These are phyloP conservation scores for Boletus pseudopeckii DNA, from an alignment of 768 basidiomycete genomes.

Conservation along the genomic window DNA sequence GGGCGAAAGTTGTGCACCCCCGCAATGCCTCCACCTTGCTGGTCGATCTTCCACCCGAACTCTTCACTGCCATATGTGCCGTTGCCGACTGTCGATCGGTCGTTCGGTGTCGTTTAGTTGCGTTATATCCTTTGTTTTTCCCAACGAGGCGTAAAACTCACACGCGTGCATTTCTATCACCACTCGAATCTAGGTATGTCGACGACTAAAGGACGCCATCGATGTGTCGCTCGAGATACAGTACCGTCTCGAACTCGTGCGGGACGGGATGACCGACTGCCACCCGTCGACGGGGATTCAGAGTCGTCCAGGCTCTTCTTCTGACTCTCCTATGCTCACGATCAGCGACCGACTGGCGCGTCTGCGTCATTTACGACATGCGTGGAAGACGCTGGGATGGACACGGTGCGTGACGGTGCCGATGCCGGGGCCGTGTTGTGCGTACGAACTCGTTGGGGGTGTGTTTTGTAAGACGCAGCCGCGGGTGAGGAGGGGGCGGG, in stretches of 20 bases:
- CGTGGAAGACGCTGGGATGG: constrained; percentile 37
- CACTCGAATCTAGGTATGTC: constrained; percentile 22
- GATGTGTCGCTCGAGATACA: constrained; percentile 32
- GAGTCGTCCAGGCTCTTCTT: not conserved
- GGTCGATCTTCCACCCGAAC: constrained; percentile 14
- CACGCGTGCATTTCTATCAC: not conserved
- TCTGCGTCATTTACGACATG: constrained; percentile 32
- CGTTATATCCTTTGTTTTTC: not conserved
- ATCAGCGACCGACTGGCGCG: constrained; percentile 29
- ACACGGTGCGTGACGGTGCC: constrained; percentile 20
- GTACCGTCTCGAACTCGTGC: constrained; percentile 38
- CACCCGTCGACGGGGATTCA: too few species aligned
- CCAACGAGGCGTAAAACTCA: not conserved
- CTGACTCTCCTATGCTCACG: not conserved
- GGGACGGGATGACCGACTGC: constrained; percentile 35
- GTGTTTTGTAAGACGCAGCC: constrained; percentile 46
- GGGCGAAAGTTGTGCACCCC: too few species aligned
- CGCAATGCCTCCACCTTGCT: not conserved
- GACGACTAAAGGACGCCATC: constrained; percentile 14
- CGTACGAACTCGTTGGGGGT: constrained; percentile 62
- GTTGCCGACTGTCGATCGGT: constrained; percentile 8
- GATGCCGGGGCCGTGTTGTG: constrained; percentile 38
- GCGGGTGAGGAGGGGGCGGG: not conserved
- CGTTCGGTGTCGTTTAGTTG: constrained; percentile 12
- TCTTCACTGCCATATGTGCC: constrained; percentile 12